Evolutionary conservation across 176 grass and related monocot genomes (phyloP).

Genomic region (Echinochloa phyllopogon): DNA sequence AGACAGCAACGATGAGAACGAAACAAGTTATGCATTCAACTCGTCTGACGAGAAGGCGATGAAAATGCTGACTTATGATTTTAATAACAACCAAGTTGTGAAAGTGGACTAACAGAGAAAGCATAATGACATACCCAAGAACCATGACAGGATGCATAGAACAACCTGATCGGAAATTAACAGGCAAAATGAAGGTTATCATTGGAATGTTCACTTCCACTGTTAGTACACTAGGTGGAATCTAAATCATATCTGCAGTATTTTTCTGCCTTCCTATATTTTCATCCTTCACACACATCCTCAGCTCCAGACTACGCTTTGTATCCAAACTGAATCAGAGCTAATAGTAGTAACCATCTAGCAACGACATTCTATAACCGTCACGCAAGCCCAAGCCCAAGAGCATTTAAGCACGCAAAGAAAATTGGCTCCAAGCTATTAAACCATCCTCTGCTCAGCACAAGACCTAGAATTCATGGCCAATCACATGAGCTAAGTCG

Average conservation of each 20-base stretch:
- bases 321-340: not conserved
- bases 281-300: not conserved
- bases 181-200: constrained; percentile 10
- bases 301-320: no score
- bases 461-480: not conserved
- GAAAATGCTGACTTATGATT: constrained; percentile 9
- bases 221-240: constrained; percentile 4
- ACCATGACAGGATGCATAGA: not conserved
- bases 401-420: not conserved
- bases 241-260: not conserved
- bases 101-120: not conserved
- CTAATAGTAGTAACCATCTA: not conserved
- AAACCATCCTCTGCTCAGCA: constrained; percentile 1
- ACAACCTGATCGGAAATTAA: not conserved
- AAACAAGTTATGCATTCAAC: not conserved
- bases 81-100: not conserved
- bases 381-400: not conserved
- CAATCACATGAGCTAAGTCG: not conserved
- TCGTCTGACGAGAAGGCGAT: not conserved
- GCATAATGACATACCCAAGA: not conserved
- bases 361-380: not conserved
- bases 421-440: not conserved
- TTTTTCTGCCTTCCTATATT: not conserved
- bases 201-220: constrained; percentile 3
- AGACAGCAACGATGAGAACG: constrained; percentile 26